Base-by-base conservation (phyloP, 176 grass and related monocot genomes). In the Neostapfia colusana region DNA sequence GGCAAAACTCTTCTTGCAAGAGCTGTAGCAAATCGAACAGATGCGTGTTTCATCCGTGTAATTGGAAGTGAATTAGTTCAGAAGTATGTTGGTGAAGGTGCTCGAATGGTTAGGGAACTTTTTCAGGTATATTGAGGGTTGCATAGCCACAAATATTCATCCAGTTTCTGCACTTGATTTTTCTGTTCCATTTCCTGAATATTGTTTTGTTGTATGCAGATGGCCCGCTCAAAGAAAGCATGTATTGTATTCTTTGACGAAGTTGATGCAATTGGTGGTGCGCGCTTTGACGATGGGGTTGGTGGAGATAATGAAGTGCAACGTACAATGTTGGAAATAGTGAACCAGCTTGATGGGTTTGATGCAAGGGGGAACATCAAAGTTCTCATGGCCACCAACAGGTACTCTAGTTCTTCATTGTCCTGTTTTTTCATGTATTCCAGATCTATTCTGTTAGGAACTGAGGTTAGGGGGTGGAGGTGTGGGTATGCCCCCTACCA, bases 181-280 rank as follows among this genome's bases (percentile, higher is more conserved):
- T 79, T 76, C 24, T 2, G 13, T 75, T 69, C 62, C 37, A 39
- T 37, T 25, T 87, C 74, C 54, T 89, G 72, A 66, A 40, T 56
- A 53, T 34, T 18, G 48, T 17, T 46, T 43, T 14, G 64, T 14
- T 49, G 69, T 53, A 40, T 83, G 63, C 72, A 97, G 94, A 97
- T 97, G 94, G 94, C 94, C 23, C 88, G 91, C 64, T 88, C 94
- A 3, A 97, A 97, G 74, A 97, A 97, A 74, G 94, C 94, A 11
- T 97, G 94, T 84, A 97, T 97, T 76, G 89, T 97, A 17, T 97
- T 97, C 72, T 97, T 97, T 69, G 94, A 97, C 58, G 94, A 97
- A 85, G 88, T 97, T 86, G 94, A 97, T 69, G 94, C 94, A 3
- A 97, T 97, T 83, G 94, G 94, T 65, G 94, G 94, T 79, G 94